Evolutionary conservation across 129 eudicot species (phyloP), one percentile per base, ranked within the genome.

Genomic region (Cynara cardunculus): DNA sequence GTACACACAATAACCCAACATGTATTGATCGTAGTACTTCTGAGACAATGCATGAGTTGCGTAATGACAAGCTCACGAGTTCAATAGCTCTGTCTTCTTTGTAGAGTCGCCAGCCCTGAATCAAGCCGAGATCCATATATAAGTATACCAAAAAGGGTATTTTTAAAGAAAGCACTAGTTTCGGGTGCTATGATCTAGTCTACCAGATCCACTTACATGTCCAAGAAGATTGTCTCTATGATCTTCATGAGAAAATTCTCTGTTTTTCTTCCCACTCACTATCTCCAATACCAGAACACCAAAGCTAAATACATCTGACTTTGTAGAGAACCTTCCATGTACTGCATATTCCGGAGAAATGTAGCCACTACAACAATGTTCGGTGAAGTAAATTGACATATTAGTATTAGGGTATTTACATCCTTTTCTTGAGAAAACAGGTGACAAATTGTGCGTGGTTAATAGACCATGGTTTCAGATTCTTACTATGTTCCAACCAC

Each of bases 401-500:
- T 68, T 13, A 28, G 21, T 27, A 25, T 30, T 6, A n/a, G 21
- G 59, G 59, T 46, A 53, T 53, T 53, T 53, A 53, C 64, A 53
- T 18, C 22, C 8, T n/a, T n/a, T 56, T 56, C 65, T 56, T 56
- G 24, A n/a, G 25, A 56, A 56, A 56, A n/a, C 65, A 56, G 10
- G 10, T 56, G 10, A 5, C n/a, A n/a, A n/a, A n/a, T 1, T 56
- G n/a, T 56, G 65, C 25, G 22, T 7, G 1, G 21, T 11, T 1
- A 18, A 18, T 56, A 56, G 9, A 56, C 24, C 65, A 56, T 56
- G 16, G 13, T n/a, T n/a, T 1, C 3, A 21, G 27, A 19, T 76
- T 34, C 90, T 84, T 84, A 87, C 90, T 80, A 28, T 78, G 90
- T 87, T 39, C 88, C 90, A 24, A 87, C 90, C 32, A 87, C 81